A percentile compares a stretch with the other conserved stretches of the same genome.
Conservation (phyloP, 2,329 filamentous ascomycete genomes). For the Acarospora socialis region DNA sequence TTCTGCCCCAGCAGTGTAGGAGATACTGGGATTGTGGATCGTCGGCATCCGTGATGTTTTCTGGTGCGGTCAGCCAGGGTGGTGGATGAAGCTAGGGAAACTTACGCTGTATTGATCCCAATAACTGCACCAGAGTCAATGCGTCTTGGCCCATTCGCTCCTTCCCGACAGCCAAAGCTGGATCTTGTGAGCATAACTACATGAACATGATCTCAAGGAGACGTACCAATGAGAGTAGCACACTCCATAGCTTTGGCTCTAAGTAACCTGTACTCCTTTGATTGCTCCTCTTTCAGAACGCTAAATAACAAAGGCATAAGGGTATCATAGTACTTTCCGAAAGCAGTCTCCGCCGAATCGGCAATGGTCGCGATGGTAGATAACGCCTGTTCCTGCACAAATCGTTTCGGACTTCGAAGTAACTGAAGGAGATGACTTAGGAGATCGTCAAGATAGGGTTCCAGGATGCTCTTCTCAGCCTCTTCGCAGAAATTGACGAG, state of each 20-base stretch:
- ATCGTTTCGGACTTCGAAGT: slow-evolving; percentile 81
- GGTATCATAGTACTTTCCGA: slow-evolving; percentile 87
- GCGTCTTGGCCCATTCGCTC: slow-evolving; percentile 82
- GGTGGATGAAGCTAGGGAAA: slow-evolving; percentile 2
- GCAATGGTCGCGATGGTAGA: slow-evolving; percentile 98
- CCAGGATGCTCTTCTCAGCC: slow-evolving; percentile 78
- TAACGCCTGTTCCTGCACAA: slow-evolving; percentile 92
- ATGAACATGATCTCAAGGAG: no score
- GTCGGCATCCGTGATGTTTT: slow-evolving; percentile 73
- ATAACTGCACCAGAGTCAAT: slow-evolving; percentile 69
- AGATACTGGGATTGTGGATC: slow-evolving; percentile 95
- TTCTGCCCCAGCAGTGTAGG: slow-evolving; percentile 97
- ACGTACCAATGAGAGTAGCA: slow-evolving; percentile 62
- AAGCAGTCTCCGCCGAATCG: slow-evolving; percentile 92
- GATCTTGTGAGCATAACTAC: no score
- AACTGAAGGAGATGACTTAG: slow-evolving; percentile 75
- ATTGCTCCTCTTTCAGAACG: slow-evolving; percentile 76
- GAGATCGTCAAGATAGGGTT: slow-evolving; percentile 84
- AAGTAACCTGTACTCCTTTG: slow-evolving; percentile 82
- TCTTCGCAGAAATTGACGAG: slow-evolving; percentile 99
- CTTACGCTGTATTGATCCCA: slow-evolving; percentile 65
- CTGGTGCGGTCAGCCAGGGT: slow-evolving; percentile 9
- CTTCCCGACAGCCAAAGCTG: slow-evolving; percentile 79
- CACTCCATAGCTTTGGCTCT: slow-evolving; percentile 99
- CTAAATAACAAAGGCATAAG: slow-evolving; percentile 91